Base-by-base conservation (phyloP, 305 asterid species). In the Ilex paraguariensis region DNA sequence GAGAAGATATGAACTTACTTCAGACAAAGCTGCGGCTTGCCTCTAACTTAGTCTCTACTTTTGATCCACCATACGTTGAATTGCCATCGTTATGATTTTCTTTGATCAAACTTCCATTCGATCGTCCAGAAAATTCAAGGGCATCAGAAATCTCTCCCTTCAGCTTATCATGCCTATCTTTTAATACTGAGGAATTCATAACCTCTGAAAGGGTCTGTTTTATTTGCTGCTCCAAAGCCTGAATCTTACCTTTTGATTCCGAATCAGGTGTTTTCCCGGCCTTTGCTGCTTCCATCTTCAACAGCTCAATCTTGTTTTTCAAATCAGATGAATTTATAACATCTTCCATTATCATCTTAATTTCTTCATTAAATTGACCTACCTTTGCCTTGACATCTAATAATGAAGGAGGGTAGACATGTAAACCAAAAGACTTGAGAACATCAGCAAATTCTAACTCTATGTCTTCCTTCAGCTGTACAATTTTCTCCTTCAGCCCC, bases 231-330 rank as follows among this genome's bases (percentile, higher is more conserved):
- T 68, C 74, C 77, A 84, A 71, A 30, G 79, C 75, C 77, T 74
- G 74, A 67, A 88, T 82, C 84, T 77, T 84, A 58, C 57, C 65
- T 72, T 78, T 79, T 3, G 87, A 64, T 54, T 80, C 83, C 31
- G 70, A 74, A 74, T 72, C 73, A 17, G 84, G 77, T 28, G 79
- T 59, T 66, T 68, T 70, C 51, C 84, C 90, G 51, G 79, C 85
- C 70, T 81, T 85, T 10, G 60, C 81, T 46, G 75, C 80, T 75
- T 80, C 88, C 28, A 66, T 13, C 72, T 84, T 85, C 56, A 91
- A 76, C 74, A 75, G 67, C 67, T 91, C 92, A 45, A 89, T 82
- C 78, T 72, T 87, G 49, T 73, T 76, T 73, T 82, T 89, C 87
- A 89, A 67, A 66, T 78, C 90, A 7, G 87, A 70, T 15, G 96